Conservation (phyloP, 2,329 filamentous ascomycete genomes). For the Ceratocystis cubensis region DNA sequence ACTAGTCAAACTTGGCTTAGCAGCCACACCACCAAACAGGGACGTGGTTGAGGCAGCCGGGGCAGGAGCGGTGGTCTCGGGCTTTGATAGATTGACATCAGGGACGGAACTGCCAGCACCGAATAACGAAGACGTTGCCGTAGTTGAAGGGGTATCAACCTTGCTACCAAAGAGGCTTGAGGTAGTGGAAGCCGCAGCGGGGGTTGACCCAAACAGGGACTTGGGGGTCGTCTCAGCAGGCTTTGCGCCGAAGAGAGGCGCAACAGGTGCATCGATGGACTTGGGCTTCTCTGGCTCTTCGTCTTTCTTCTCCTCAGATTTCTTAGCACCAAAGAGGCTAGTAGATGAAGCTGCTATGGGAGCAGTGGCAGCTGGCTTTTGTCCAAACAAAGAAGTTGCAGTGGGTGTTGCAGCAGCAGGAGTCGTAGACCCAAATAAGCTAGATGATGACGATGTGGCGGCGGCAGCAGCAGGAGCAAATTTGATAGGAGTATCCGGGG, state of each 20-base stretch:
- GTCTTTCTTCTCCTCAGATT: constrained; percentile 22
- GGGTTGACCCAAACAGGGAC: constrained; percentile 14
- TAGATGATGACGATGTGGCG: not conserved
- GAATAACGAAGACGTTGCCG: not conserved
- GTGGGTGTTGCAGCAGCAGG: constrained; percentile 26
- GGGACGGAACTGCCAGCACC: not conserved
- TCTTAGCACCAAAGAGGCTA: constrained; percentile 30
- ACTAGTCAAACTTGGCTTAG: constrained; percentile 9
- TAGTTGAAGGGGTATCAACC: not conserved
- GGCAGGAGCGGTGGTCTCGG: not conserved
- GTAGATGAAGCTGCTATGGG: constrained; percentile 28
- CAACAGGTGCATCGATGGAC: constrained; percentile 13
- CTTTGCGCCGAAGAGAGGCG: constrained; percentile 24
- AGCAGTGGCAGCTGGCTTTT: constrained; percentile 27
- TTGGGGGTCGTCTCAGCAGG: constrained; percentile 18
- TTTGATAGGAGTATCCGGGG: constrained; percentile 40
- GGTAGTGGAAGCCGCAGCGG: constrained; percentile 13
- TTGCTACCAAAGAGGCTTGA: constrained; percentile 20
- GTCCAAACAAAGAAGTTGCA: constrained; percentile 23
- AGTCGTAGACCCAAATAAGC: constrained; percentile 21
- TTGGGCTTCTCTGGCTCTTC: constrained; percentile 22
- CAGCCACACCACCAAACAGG: constrained; percentile 8
- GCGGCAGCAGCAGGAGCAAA: constrained; percentile 33
- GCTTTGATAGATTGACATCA: not conserved
- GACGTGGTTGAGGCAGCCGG: not conserved